phyloP scores from a whole-genome alignment of 2,329 filamentous ascomycete species.

The Monosporascus ibericus region DNA sequence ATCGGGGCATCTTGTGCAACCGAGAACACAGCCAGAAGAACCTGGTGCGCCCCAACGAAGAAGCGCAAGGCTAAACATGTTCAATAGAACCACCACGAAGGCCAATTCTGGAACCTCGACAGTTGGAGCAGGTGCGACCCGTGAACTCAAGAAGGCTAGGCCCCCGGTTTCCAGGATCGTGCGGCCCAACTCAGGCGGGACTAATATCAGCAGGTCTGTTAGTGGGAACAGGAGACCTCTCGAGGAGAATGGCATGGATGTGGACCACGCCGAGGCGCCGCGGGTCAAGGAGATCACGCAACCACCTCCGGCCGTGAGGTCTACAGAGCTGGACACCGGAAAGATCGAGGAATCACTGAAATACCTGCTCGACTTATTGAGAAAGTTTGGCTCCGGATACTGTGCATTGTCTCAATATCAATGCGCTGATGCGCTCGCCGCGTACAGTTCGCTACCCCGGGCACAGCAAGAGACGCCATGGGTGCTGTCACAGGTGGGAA shows the following conservation, averaged over 20 bases:
- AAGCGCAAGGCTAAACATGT: slow-evolving; percentile 64
- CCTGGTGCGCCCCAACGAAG: slow-evolving; percentile 58
- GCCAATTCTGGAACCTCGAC: slow-evolving; percentile 52
- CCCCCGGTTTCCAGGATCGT: slow-evolving; percentile 63
- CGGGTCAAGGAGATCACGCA: slow-evolving; percentile 38
- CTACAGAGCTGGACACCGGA: slow-evolving; percentile 45
- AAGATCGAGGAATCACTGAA: slow-evolving; percentile 71
- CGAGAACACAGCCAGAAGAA: slow-evolving; percentile 51
- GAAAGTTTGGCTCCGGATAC: slow-evolving; percentile 76
- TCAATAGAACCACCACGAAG: slow-evolving; percentile 63
- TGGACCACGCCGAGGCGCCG: slow-evolving; percentile 58
- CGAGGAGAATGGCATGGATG: slow-evolving; percentile 60
- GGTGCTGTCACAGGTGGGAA: slow-evolving; percentile 86
- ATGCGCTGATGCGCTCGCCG: slow-evolving; percentile 68
- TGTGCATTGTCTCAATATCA: slow-evolving; percentile 73
- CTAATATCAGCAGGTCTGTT: slow-evolving; percentile 77
- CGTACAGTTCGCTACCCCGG: slow-evolving; percentile 64
- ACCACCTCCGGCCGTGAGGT: slow-evolving; percentile 32
- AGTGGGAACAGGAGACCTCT: slow-evolving; percentile 81
- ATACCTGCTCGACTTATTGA: slow-evolving; percentile 73
- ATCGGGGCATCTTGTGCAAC: slow-evolving; percentile 69
- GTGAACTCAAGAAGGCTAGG: slow-evolving; percentile 80
- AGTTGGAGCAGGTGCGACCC: slow-evolving; percentile 53
- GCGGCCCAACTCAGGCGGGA: slow-evolving; percentile 57
- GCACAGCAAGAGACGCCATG: slow-evolving; percentile 85